Evolutionary conservation across 2,329 filamentous ascomycete genomes (phyloP).

Genomic region (Aspergillus quadrilineatus): DNA sequence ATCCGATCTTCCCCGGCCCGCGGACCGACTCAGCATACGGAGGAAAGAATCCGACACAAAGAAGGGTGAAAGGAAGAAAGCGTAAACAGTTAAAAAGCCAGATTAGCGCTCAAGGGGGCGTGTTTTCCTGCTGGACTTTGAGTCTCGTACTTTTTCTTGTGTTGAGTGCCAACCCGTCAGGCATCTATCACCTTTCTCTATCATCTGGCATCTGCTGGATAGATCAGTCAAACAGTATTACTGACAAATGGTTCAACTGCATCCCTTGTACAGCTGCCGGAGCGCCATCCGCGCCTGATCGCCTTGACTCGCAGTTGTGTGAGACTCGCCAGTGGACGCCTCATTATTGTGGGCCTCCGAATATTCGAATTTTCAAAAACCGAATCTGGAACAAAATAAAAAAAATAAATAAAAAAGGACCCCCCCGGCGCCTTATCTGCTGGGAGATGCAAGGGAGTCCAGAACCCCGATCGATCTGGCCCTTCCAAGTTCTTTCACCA

Average conservation of each 20-base stretch:
- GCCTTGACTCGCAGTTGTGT: constrained; percentile 21
- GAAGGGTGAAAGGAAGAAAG: background rate
- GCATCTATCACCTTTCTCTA: background rate
- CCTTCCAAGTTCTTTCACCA: constrained; percentile 5
- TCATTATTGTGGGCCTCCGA: constrained; percentile 13
- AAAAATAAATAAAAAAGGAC: constrained; percentile 12
- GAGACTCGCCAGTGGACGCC: constrained; percentile 13
- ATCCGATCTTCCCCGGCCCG: constrained; percentile 27
- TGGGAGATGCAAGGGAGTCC: constrained; percentile 29
- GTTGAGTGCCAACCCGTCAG: background rate
- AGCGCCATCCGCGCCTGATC: constrained; percentile 26
- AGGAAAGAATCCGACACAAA: background rate
- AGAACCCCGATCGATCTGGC: constrained; percentile 27
- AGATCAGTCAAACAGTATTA: background rate
- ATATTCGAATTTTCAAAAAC: constrained; percentile 10
- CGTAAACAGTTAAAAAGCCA: background rate
- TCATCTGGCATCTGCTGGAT: background rate
- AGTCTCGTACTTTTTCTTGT: background rate
- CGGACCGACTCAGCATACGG: constrained; percentile 13
- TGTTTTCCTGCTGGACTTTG: no score
- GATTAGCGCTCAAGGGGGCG: no score
- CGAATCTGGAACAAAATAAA: constrained; percentile 4
- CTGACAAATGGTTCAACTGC: constrained; percentile 10
- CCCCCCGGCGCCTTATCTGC: constrained; percentile 27
- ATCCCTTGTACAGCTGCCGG: constrained; percentile 19